Conservation (phyloP, 2,329 filamentous ascomycete genomes). For the Phialemonium atrogriseum region DNA sequence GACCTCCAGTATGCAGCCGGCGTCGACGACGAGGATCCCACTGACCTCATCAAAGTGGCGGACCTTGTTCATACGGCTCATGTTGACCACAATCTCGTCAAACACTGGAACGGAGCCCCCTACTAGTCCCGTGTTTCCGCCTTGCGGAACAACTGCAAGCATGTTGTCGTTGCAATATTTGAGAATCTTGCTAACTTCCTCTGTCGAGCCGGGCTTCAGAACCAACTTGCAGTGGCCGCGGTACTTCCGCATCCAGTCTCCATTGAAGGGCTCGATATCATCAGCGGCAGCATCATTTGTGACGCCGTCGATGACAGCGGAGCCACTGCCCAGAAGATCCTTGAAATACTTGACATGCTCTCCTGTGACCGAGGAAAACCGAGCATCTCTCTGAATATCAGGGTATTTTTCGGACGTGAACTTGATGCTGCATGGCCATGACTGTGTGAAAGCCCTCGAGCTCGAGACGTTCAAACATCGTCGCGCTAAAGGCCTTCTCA, state of each 20-base stretch:
- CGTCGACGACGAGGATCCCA: conserved; percentile 82
- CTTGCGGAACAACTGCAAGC: conserved; percentile 92
- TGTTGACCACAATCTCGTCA: conserved; percentile 93
- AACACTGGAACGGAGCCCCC: conserved; percentile 95
- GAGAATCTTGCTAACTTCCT: conserved; percentile 84
- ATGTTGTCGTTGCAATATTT: conserved; percentile 92
- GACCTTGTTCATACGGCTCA: conserved; percentile 84
- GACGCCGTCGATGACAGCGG: conserved; percentile 78
- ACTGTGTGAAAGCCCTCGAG: neutral
- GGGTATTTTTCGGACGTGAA: conserved; percentile 85
- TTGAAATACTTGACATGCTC: conserved; percentile 82
- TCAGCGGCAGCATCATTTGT: conserved; percentile 59
- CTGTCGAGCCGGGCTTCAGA: conserved; percentile 73
- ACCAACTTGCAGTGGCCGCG: conserved; percentile 82
- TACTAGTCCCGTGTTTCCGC: conserved; percentile 92
- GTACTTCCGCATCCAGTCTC: conserved; percentile 99
- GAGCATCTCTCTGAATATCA: conserved; percentile 67
- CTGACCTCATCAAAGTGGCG: conserved; percentile 89
- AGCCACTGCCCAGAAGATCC: conserved; percentile 66
- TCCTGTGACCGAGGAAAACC: conserved; percentile 63
- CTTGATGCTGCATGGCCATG: conserved; percentile 31
- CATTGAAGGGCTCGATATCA: conserved; percentile 87
- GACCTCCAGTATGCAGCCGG: conserved; percentile 82
- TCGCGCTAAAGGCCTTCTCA: neutral
- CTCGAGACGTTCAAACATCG: neutral